A percentile compares a stretch with the other conserved stretches of the same genome.
These are phyloP conservation scores for Linum trigynum DNA, from an alignment of 345 rosid species.

Conservation along the genomic window DNA sequence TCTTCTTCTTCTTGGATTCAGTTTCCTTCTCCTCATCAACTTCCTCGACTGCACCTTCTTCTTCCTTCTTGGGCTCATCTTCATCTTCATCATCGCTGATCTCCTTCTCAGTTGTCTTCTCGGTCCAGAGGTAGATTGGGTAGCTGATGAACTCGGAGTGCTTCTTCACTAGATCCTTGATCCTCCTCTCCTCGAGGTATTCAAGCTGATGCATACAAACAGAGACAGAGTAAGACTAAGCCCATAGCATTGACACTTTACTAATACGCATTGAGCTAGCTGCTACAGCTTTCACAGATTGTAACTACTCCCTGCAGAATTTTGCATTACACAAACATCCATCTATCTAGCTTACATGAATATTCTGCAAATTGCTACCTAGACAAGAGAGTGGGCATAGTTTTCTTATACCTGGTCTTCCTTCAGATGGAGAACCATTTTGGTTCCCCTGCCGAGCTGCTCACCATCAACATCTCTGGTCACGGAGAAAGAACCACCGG, in stretches of 20 bases:
- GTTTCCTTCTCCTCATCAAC: slow-evolving; percentile 65
- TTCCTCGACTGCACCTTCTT: slow-evolving; percentile 56
- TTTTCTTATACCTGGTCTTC: slow-evolving; percentile 36
- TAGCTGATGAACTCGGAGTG: slow-evolving; percentile 94
- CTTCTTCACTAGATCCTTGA: slow-evolving; percentile 81
- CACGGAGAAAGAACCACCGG: slow-evolving; percentile 84
- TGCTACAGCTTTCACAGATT: too few relatives aligned
- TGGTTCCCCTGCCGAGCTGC: slow-evolving; percentile 68
- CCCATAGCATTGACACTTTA: too few relatives aligned
- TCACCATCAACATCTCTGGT: slow-evolving; percentile 70
- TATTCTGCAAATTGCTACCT: too few relatives aligned
- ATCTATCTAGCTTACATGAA: too few relatives aligned
- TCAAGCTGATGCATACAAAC: slow-evolving; percentile 32
- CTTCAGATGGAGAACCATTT: slow-evolving; percentile 62
- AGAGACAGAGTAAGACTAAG: neutral
- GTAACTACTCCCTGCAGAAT: too few relatives aligned
- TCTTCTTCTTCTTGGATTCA: slow-evolving; percentile 78
- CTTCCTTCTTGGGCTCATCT: slow-evolving; percentile 58
- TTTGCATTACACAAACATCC: too few relatives aligned
- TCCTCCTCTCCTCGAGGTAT: slow-evolving; percentile 78
- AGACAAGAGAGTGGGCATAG: neutral
- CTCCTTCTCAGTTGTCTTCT: slow-evolving; percentile 86
- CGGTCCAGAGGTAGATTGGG: slow-evolving; percentile 78
- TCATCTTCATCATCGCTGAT: slow-evolving; percentile 84
- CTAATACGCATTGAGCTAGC: too few relatives aligned